Conservation (phyloP, 306 rosid species). For the Gleditsia sinensis region DNA sequence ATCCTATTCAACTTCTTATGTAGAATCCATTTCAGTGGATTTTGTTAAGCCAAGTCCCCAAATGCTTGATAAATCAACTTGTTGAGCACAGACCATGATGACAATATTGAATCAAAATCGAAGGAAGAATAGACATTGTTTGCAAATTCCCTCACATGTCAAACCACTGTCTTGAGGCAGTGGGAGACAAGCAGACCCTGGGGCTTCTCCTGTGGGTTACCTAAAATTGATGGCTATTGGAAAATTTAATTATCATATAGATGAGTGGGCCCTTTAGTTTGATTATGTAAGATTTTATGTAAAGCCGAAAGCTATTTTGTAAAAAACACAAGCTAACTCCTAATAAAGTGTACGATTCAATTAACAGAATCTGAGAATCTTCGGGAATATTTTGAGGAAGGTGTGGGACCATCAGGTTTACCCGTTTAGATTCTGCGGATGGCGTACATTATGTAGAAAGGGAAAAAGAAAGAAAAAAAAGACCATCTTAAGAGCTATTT, state of each 20-base stretch:
- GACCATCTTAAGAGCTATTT: neutral
- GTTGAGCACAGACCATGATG: no score
- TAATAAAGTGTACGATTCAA: neutral
- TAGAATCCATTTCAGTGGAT: neutral
- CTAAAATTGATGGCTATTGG: neutral
- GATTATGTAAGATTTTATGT: neutral
- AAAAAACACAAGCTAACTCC: conserved; percentile 36
- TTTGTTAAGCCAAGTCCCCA: neutral
- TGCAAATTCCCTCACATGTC: neutral
- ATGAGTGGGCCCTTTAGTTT: neutral
- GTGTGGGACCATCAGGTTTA: conserved; percentile 31
- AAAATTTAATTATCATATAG: neutral
- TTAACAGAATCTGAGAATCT: conserved; percentile 25
- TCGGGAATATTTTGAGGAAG: neutral
- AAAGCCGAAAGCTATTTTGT: neutral
- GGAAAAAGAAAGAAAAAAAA: neutral
- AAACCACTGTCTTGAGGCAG: conserved; percentile 7
- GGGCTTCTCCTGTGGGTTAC: conserved; percentile 11
- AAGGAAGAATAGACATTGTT: no score
- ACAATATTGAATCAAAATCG: no score
- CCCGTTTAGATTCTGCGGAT: conserved; percentile 39
- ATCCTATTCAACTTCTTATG: neutral
- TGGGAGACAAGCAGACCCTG: conserved; percentile 34
- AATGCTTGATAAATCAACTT: no score
- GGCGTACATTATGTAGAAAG: conserved; percentile 33